phyloP scores from a whole-genome alignment of 2,329 filamentous ascomycete species.

The Pseudocercospora crystallina region DNA sequence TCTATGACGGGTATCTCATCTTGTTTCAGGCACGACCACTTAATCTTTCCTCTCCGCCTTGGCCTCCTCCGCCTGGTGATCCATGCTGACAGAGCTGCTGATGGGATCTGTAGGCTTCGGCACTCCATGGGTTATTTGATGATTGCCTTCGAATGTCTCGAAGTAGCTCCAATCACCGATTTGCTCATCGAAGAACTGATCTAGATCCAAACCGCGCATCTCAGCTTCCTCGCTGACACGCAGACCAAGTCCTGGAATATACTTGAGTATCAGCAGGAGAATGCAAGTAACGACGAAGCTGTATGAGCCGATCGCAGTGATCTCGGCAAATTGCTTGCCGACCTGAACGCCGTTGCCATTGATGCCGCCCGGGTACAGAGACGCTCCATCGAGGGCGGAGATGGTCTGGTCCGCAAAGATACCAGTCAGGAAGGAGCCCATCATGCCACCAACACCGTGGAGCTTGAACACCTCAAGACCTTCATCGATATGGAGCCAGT shows the following conservation, averaged over 20 bases:
- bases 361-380: conserved; percentile 50
- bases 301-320: conserved; percentile 54
- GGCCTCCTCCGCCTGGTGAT: neutral
- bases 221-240: conserved; percentile 57
- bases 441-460: conserved; percentile 58
- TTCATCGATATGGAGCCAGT: conserved; percentile 57
- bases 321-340: conserved; percentile 57
- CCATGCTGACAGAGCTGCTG: conserved; percentile 16
- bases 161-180: conserved; percentile 42
- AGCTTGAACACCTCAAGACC: conserved; percentile 62
- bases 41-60: conserved; percentile 8
- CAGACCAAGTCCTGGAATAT: conserved; percentile 55
- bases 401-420: conserved; percentile 55
- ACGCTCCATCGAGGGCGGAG: conserved; percentile 51
- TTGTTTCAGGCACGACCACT: neutral
- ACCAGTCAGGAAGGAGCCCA: conserved; percentile 58
- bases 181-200: conserved; percentile 59
- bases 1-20: no score
- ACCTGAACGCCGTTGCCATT: conserved; percentile 58
- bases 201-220: conserved; percentile 55
- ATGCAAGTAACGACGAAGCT: conserved; percentile 55
- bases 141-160: conserved; percentile 19
- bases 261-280: conserved; percentile 54
- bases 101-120: conserved; percentile 6
- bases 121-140: conserved; percentile 28